phyloP scores from a whole-genome alignment of 2,329 filamentous ascomycete species.

The Eurotiales sp. region DNA sequence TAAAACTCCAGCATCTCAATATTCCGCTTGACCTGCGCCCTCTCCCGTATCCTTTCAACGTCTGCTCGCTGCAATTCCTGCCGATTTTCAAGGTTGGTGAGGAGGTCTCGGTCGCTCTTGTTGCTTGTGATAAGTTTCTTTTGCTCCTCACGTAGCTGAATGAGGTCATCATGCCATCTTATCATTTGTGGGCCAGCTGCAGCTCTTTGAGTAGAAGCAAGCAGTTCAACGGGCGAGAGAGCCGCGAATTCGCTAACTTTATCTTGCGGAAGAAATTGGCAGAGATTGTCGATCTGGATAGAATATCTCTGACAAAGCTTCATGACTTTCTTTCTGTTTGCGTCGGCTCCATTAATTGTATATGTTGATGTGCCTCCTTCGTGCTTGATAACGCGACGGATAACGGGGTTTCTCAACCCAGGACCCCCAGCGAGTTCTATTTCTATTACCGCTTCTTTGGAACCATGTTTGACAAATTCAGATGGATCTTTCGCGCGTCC shows the following conservation, averaged over 20 bases:
- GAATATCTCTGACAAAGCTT: constrained; percentile 66
- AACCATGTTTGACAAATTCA: constrained; percentile 92
- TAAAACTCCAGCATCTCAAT: constrained; percentile 63
- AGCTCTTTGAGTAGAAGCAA: constrained; percentile 82
- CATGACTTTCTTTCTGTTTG: constrained; percentile 61
- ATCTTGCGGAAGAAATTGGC: constrained; percentile 94
- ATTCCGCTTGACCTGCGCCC: constrained; percentile 62
- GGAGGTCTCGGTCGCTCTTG: constrained; percentile 56
- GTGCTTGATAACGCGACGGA: constrained; percentile 71
- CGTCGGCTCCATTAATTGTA: constrained; percentile 66
- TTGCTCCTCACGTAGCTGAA: constrained; percentile 64
- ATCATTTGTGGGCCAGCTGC: constrained; percentile 80
- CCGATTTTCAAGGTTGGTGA: constrained; percentile 66
- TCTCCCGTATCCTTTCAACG: constrained; percentile 76
- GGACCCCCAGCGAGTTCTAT: constrained; percentile 74
- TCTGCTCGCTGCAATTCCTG: constrained; percentile 74
- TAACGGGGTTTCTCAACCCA: constrained; percentile 61
- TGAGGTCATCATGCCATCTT: constrained; percentile 71
- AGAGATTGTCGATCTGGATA: constrained; percentile 96
- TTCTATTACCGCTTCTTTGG: constrained; percentile 73
- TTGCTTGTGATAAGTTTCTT: constrained; percentile 60
- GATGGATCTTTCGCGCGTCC: constrained; percentile 79
- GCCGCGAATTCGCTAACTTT: constrained; percentile 91
- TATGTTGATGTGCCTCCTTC: constrained; percentile 82
- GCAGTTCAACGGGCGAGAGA: constrained; percentile 73